Evolutionary conservation across 805 yeast genomes (phyloP), one percentile per base, ranked within the genome.

Genomic region (Candida pini): DNA sequence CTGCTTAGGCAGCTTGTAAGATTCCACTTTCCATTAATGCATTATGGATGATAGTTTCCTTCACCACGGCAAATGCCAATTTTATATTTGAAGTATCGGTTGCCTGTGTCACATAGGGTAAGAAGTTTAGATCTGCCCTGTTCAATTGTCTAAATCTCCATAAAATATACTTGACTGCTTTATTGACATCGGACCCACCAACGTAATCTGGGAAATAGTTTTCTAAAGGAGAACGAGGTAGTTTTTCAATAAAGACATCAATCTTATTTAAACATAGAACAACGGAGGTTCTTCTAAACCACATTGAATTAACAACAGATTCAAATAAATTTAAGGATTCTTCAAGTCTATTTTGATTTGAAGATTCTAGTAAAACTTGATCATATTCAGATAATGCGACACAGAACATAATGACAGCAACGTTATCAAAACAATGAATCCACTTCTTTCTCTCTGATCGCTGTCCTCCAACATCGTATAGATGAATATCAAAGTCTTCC

Each of bases 401-500:
- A 58, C 96, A 88, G 55, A 88, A 89, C 40, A 89, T 85, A 33
- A 89, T 81, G 30, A 84, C 68, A 0, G 96, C 83, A 22, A 89
- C 96, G 48, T 88, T 87, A 58, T 88, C 96, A 51, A 92, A 92
- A 54, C 96, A 86, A 60, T 92, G 94, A 42, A 92, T 88, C 98
- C 98, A 92, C 60, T 92, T 90, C 53, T 84, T 85, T 35, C 98
- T 78, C 64, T 92, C 98, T 3, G 94, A 78, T 49, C 98, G 69
- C 60, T 92, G 98, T 2, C 97, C 97, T 43, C 97, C 97, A 31
- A 89, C 96, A 58, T 89, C 97, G 52, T 67, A 78, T 48, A 81
- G 66, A 48, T 78, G 84, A 32, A 81, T 62, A 47, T 71, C 70
- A 26, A 79, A 55, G 18, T 76, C 78, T 29, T 83, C 87, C 75